Base-by-base conservation (phyloP, 441 rosid genomes). In the Adansonia gregorii region DNA sequence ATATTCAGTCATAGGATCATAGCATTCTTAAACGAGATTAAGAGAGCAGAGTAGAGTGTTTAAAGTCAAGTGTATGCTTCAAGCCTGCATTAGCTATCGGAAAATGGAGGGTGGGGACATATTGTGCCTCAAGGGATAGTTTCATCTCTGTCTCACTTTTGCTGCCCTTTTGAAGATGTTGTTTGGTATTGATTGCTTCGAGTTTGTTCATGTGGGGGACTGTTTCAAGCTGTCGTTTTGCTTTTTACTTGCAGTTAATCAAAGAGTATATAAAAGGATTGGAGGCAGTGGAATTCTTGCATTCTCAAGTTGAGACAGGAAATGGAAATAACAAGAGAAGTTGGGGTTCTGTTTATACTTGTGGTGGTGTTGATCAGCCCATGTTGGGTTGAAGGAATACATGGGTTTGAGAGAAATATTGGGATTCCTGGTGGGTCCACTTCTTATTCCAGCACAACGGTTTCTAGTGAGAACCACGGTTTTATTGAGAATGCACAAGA, bases 161-260 rank as follows among this genome's bases (percentile, higher is more conserved):
- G 74, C 78, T 68, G 80, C 85, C 73, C 79, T 59, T 83, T 73
- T 4, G 51, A 67, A 63, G 51, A 43, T 56, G 54, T 10, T 2
- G 41, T 17, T 59, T 4, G 65, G 65, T 59, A 59, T 78, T 58
- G 76, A 56, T 69, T 1, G 59, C 52, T 58, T 74, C 17, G 43
- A 48, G 61, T 27, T 74, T 46, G 78, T 52, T 63, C 59, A 31
- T 63, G 82, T 76, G 79, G 86, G 86, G 66, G 82, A 74, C 69
- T 52, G 75, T 78, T 17, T 52, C 35, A 63, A 31, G 64, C 51
- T 74, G 61, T 77, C 31, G 15, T 31, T 10, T 46, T 64, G 24
- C 9, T 4, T 9, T 1, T 55, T 22, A 48, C 3, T 0, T 10
- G 69, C 12, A 15, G 9, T 9, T 41, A 41, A 20, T 48, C 27